Conservation (phyloP, 2,329 filamentous ascomycete species). For the Xylariaceae sp. region DNA sequence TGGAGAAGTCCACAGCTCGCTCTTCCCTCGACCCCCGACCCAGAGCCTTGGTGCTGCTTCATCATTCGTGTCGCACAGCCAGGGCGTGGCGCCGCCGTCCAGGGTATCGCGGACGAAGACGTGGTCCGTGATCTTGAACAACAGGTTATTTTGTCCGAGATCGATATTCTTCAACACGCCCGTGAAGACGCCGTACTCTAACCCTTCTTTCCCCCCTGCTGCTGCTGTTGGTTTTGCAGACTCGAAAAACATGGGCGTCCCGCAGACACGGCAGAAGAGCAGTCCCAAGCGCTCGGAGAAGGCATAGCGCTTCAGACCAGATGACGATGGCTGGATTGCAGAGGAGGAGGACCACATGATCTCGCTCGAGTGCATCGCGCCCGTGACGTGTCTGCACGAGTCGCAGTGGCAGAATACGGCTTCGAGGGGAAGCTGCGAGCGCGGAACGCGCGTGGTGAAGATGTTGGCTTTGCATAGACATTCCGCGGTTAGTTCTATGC, state of each 20-base stretch:
- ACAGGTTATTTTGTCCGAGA: no score
- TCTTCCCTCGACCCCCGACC: no score
- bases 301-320: slow-evolving; percentile 35
- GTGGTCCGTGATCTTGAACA: slow-evolving; percentile 34
- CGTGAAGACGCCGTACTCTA: slow-evolving; percentile 32
- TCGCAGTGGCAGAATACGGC: slow-evolving; percentile 43
- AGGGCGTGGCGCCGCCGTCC: slow-evolving; percentile 47
- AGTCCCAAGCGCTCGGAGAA: slow-evolving; percentile 32
- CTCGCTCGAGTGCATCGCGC: slow-evolving; percentile 36
- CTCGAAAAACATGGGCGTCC: slow-evolving; percentile 41
- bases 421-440: slow-evolving; percentile 36
- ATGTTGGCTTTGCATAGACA: slow-evolving; percentile 42
- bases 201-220: not conserved
- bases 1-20: no score
- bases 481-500: slow-evolving; percentile 29
- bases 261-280: slow-evolving; percentile 41
- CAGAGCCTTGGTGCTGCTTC: no score
- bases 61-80: no score
- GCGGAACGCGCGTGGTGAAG: slow-evolving; percentile 33
- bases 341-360: slow-evolving; percentile 33
- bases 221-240: slow-evolving; percentile 28
- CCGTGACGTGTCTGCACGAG: slow-evolving; percentile 43
- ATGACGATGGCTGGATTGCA: slow-evolving; percentile 26
- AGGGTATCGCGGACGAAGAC: slow-evolving; percentile 45
- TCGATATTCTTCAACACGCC: slow-evolving; percentile 33